Conservation (phyloP, 148 eudicot genomes). For the Cornus controversa region DNA sequence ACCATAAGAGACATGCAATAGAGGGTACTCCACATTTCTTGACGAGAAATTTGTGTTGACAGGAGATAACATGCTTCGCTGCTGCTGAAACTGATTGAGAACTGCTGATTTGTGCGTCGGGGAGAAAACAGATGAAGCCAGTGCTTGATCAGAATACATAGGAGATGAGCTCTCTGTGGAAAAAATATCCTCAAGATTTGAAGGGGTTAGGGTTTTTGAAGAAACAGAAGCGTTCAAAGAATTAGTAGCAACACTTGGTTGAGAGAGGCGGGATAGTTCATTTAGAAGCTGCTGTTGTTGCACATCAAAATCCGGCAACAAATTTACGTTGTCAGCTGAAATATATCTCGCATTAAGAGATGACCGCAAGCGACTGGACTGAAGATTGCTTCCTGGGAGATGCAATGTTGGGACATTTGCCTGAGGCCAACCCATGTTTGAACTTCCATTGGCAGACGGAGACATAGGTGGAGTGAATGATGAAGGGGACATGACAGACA, state of each 20-base stretch:
- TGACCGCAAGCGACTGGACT: constrained; percentile 26
- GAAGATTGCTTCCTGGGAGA: constrained; percentile 28
- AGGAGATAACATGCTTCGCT: constrained; percentile 50
- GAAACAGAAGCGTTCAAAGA: constrained; percentile 24
- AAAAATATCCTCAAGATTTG: constrained; percentile 46
- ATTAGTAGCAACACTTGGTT: constrained; percentile 26
- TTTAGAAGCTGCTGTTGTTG: constrained; percentile 33
- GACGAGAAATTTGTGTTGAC: constrained; percentile 46
- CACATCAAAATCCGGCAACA: constrained; percentile 33
- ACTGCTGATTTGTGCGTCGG: constrained; percentile 46
- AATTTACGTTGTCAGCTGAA: constrained; percentile 21
- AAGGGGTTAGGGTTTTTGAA: constrained; percentile 33
- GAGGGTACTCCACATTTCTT: constrained; percentile 31
- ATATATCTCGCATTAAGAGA: constrained; percentile 28
- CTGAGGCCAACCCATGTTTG: constrained; percentile 23
- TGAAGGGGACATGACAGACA: constrained; percentile 3
- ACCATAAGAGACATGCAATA: constrained; percentile 38
- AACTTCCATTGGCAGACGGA: constrained; percentile 6
- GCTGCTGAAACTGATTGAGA: constrained; percentile 50
- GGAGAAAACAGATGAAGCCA: constrained; percentile 37
- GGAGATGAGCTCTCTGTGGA: constrained; percentile 46
- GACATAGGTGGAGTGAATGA: constrained; percentile 15
- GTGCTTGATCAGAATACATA: constrained; percentile 31
- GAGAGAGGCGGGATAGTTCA: constrained; percentile 33
- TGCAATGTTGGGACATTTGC: constrained; percentile 27